Conservation (phyloP, 345 rosid genomes). For the Sisymbrium altissimum region DNA sequence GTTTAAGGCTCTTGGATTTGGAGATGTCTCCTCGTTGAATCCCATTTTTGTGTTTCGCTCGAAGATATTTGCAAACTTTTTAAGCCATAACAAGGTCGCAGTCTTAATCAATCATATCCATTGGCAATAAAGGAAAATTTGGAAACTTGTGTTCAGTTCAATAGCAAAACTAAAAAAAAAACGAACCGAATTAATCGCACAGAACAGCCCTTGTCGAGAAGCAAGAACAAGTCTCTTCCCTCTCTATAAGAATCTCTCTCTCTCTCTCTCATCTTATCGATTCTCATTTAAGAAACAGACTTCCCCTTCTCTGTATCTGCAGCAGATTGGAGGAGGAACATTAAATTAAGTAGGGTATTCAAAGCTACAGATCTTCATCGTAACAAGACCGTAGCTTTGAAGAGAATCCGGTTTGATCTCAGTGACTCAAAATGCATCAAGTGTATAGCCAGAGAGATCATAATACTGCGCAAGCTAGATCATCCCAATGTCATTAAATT, state of each 20-base stretch:
- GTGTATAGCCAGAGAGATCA: slow-evolving; percentile 86
- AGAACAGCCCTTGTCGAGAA: slow-evolving; percentile 79
- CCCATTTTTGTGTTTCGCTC: slow-evolving; percentile 76
- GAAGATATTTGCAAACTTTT: slow-evolving; percentile 85
- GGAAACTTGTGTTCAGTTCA: too few relatives aligned
- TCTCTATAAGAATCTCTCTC: not conserved
- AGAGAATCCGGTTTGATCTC: slow-evolving; percentile 65
- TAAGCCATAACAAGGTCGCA: slow-evolving; percentile 47
- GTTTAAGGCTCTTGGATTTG: slow-evolving; percentile 49
- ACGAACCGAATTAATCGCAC: too few relatives aligned
- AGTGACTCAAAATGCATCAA: slow-evolving; percentile 69
- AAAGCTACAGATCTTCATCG: slow-evolving; percentile 65
- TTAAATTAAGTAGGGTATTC: slow-evolving; percentile 84
- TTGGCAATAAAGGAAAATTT: too few relatives aligned
- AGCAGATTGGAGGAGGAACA: slow-evolving; percentile 97
- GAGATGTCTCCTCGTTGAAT: slow-evolving; percentile 81
- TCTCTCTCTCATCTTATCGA: not conserved
- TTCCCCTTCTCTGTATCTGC: not conserved
- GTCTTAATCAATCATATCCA: too few relatives aligned
- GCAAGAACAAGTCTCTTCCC: slow-evolving; percentile 71
- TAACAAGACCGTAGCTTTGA: slow-evolving; percentile 72
- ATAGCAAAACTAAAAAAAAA: too few relatives aligned
- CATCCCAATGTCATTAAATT: slow-evolving; percentile 86
- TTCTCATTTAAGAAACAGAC: not conserved
- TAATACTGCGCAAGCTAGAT: slow-evolving; percentile 69